Evolutionary conservation across 164 flowering plant genomes (phyloP).

Genomic region (Buxus sempervirens): DNA sequence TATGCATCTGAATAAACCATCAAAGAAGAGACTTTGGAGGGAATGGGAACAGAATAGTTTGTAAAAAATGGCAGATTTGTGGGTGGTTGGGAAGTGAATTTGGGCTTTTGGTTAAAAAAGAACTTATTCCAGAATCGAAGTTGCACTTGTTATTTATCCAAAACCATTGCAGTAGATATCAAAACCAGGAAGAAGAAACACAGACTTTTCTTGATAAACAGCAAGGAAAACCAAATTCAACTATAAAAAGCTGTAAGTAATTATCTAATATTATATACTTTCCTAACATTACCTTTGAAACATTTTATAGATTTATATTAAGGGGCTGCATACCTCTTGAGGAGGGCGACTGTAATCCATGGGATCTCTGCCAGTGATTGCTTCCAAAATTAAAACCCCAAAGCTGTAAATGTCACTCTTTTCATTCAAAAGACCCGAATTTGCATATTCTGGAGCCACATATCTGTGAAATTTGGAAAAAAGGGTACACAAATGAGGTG

Average conservation of each 20-base stretch:
- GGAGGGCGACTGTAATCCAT: slow-evolving; percentile 75
- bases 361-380: slow-evolving; percentile 87
- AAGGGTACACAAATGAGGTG: not conserved
- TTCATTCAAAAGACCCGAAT: slow-evolving; percentile 80
- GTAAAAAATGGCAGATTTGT: no score
- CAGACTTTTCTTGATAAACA: not conserved
- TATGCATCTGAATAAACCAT: not conserved
- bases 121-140: no score
- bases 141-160: no score
- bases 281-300: not conserved
- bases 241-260: not conserved
- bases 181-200: not conserved
- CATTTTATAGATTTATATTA: no score
- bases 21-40: not conserved
- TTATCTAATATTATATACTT: not conserved
- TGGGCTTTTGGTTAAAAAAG: no score
- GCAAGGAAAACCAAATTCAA: not conserved
- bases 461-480: slow-evolving; percentile 40
- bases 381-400: slow-evolving; percentile 82
- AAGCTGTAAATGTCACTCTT: slow-evolving; percentile 92
- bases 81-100: no score
- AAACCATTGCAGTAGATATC: not conserved
- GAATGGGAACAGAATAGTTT: not conserved
- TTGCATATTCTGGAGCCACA: slow-evolving; percentile 95
- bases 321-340: slow-evolving; percentile 49